Base-by-base conservation (phyloP, 179 eudicot species). In the Carnegiea gigantea region DNA sequence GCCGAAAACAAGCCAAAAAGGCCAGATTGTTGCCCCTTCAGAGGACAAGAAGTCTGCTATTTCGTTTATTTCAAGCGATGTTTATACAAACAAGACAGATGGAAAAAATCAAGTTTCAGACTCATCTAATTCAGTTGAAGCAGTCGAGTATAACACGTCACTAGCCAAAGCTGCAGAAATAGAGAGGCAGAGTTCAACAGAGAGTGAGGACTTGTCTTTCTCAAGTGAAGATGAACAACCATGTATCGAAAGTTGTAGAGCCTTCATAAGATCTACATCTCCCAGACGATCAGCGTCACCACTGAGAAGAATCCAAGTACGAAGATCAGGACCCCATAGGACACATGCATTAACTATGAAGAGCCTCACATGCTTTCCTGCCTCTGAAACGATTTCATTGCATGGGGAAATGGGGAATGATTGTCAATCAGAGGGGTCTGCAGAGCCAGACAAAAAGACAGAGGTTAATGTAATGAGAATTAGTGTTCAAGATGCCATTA, bases 221-320 rank as follows among this genome's bases (percentile, higher is more conserved):
- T 91, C 95, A 20, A 92, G 95, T 70, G 97, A 86, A 85, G 96
- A 92, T 82, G 94, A 92, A 68, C 88, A 81, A 74, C 93, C 89
- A 65, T 80, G 90, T 44, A 90, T 79, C 70, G 99, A 96, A 89
- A 93, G 99, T 87, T 93, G 99, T 79, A 87, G 99, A 80, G 74
- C 95, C 46, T 86, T 91, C 49, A 76, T 85, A 81, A 89, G 98
- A 88, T 90, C 92, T 79, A 95, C 95, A 54, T 88, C 97, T 40
- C 99, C 99, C 23, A 92, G 98, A 89, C 90, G 99, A 86, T 94
- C 99, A 70, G 97, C 97, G 49, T 96, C 99, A 79, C 98, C 99
- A 15, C 92, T 96, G 98, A 85, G 98, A 62, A 92, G 98, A 89
- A 70, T 96, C 73, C 98, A 96, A 88, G 91, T 96, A 60, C 98